These are phyloP conservation scores for Botryotinia convoluta DNA, from an alignment of 2,329 filamentous ascomycete species.

Conservation along the genomic window DNA sequence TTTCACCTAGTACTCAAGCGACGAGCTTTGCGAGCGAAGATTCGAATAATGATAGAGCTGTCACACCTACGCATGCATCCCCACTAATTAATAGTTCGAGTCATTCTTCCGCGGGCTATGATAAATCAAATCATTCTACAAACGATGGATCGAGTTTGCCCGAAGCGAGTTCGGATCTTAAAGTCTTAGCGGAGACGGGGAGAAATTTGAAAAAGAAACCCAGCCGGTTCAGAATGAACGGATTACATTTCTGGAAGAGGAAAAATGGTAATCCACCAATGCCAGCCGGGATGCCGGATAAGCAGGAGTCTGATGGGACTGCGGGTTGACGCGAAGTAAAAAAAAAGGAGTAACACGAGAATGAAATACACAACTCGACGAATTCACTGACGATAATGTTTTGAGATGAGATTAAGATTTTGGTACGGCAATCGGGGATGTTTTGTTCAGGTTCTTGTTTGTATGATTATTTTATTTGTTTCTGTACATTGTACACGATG, in stretches of 20 bases:
- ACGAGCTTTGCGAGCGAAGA: constrained; percentile 62
- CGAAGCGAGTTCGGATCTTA: constrained; percentile 18
- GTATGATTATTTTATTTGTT: constrained; percentile 21
- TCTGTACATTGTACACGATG: constrained; percentile 20
- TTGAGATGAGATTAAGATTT: constrained; percentile 22
- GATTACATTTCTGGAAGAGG: constrained; percentile 37
- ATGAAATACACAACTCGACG: constrained; percentile 12
- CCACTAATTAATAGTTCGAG: constrained; percentile 36
- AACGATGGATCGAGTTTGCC: constrained; percentile 18
- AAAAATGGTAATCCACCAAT: constrained; percentile 36
- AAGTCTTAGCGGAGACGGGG: constrained; percentile 47
- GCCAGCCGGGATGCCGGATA: constrained; percentile 19
- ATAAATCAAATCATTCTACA: constrained; percentile 20
- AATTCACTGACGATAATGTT: constrained; percentile 21
- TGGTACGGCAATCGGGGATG: constrained; percentile 13
- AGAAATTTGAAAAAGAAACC: constrained; percentile 59
- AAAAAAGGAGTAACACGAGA: not conserved
- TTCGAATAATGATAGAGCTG: constrained; percentile 22
- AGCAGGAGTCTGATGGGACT: constrained; percentile 11
- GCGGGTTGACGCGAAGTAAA: constrained; percentile 4
- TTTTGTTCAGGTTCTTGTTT: constrained; percentile 19
- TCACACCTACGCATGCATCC: constrained; percentile 24
- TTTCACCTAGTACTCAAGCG: constrained; percentile 63
- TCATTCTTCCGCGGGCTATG: constrained; percentile 21
- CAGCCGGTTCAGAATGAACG: constrained; percentile 61